Conservation (phyloP, 2,329 filamentous ascomycete species). For the Ophiostoma ulmi region DNA sequence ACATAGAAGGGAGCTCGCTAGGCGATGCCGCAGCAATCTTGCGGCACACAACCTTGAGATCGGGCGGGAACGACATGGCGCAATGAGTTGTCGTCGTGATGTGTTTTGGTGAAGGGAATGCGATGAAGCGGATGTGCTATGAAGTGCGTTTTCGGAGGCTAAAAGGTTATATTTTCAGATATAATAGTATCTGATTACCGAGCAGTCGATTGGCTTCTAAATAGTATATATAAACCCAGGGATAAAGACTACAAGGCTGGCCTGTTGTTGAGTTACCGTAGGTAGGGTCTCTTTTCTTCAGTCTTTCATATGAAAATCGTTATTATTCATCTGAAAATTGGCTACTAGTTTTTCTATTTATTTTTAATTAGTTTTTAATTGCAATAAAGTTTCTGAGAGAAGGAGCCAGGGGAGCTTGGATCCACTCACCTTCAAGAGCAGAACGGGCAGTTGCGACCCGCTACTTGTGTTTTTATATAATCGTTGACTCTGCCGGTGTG, state of each 20-base stretch:
- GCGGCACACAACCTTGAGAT: conserved; percentile 61
- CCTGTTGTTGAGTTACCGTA: not conserved
- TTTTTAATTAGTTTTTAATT: conserved; percentile 6
- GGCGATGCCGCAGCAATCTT: conserved; percentile 66
- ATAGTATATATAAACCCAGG: not conserved
- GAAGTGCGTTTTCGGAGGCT: not conserved
- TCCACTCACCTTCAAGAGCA: not conserved
- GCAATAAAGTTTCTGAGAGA: not conserved
- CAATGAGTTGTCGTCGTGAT: not conserved
- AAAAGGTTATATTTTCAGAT: not conserved
- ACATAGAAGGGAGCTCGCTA: conserved; percentile 67
- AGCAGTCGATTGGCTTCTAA: not conserved
- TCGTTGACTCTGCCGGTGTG: not conserved
- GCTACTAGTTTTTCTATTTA: not conserved
- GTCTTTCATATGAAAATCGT: conserved; percentile 4
- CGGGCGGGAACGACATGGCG: conserved; percentile 44
- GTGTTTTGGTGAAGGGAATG: not conserved
- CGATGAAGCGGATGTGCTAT: not conserved
- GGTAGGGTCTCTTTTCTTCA: not conserved
- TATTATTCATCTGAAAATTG: not conserved
- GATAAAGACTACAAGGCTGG: not conserved
- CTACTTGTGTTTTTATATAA: not conserved
- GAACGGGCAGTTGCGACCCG: not conserved
- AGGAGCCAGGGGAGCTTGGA: not conserved
- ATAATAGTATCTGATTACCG: not conserved